Evolutionary conservation across 164 flowering plant species (phyloP).

Genomic region (Kingdonia uniflora): DNA sequence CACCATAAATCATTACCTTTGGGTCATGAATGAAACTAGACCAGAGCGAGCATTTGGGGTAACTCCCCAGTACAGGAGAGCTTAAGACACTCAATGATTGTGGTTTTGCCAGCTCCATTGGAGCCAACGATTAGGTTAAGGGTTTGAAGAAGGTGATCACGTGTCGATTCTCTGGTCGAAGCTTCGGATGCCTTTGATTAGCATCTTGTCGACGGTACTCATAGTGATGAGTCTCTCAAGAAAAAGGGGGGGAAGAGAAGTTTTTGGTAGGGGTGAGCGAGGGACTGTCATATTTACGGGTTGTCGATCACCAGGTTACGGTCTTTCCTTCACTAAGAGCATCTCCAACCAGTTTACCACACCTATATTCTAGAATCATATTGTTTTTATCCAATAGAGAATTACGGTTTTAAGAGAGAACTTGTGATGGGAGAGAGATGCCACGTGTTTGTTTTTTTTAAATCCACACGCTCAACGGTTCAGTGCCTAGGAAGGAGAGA

Average conservation of each 20-base stretch:
- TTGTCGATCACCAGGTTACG: conserved; percentile 70
- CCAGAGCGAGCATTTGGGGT: conserved; percentile 99
- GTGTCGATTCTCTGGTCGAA: conserved; percentile 89
- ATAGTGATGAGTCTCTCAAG: conserved; percentile 16
- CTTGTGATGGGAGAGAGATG: too few species aligned
- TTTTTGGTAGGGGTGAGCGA: too few species aligned
- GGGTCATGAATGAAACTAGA: conserved; percentile 96
- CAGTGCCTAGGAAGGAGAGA: too few species aligned
- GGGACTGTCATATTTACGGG: conserved; percentile 87
- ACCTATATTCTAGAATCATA: too few species aligned
- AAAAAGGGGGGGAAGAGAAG: too few species aligned
- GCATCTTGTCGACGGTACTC: conserved; percentile 98
- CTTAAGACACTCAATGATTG: conserved; percentile 95
- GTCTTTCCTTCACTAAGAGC: too few species aligned
- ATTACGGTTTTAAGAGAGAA: too few species aligned
- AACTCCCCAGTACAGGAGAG: conserved; percentile 92
- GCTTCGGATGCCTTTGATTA: conserved; percentile 95
- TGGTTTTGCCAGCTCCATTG: conserved; percentile 96
- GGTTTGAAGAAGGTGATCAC: conserved; percentile 96
- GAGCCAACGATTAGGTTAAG: conserved; percentile 92
- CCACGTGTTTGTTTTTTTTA: too few species aligned
- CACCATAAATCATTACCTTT: conserved; percentile 45
- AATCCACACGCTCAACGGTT: too few species aligned
- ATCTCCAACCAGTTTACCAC: too few species aligned
- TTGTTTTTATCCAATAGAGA: conserved; percentile 90